Evolutionary conservation across 305 asterid species (phyloP).

Genomic region (Fraxinus angustifolia): DNA sequence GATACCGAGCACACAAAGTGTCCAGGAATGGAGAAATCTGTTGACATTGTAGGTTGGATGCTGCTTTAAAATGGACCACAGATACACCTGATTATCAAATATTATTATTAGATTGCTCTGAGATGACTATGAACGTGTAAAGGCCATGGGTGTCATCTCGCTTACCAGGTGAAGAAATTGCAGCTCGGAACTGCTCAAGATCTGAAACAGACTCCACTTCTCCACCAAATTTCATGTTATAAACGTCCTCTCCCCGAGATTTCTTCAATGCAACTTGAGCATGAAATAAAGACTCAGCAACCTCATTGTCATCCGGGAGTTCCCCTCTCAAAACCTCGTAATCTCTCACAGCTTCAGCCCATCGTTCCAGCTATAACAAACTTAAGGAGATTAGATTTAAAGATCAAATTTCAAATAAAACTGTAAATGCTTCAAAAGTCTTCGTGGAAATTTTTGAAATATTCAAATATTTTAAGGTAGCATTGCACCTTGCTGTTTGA

Average conservation of each 20-base stretch:
- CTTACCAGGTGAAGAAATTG: slow-evolving; percentile 64
- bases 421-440: background rate
- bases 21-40: slow-evolving; percentile 66
- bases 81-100: slow-evolving; percentile 53
- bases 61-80: slow-evolving; percentile 59
- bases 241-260: slow-evolving; percentile 70
- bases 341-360: slow-evolving; percentile 83
- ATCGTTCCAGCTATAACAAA: slow-evolving; percentile 64
- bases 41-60: slow-evolving; percentile 52
- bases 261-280: slow-evolving; percentile 66
- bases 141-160: background rate
- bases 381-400: slow-evolving; percentile 5
- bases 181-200: slow-evolving; percentile 73
- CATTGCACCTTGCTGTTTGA: slow-evolving; percentile 59
- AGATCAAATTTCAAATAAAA: background rate
- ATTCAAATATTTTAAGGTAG: background rate
- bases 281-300: slow-evolving; percentile 70
- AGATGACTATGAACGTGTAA: background rate
- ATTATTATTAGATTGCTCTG: background rate
- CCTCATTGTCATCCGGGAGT: slow-evolving; percentile 60
- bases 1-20: slow-evolving; percentile 57
- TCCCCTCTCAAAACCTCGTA: slow-evolving; percentile 63
- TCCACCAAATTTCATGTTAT: slow-evolving; percentile 72
- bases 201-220: slow-evolving; percentile 64
- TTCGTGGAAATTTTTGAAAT: background rate